Percentiles rank a stretch among this genome's conserved stretches.
Conservation (phyloP, 2,329 filamentous ascomycete species). For the Orbilia javanica region DNA sequence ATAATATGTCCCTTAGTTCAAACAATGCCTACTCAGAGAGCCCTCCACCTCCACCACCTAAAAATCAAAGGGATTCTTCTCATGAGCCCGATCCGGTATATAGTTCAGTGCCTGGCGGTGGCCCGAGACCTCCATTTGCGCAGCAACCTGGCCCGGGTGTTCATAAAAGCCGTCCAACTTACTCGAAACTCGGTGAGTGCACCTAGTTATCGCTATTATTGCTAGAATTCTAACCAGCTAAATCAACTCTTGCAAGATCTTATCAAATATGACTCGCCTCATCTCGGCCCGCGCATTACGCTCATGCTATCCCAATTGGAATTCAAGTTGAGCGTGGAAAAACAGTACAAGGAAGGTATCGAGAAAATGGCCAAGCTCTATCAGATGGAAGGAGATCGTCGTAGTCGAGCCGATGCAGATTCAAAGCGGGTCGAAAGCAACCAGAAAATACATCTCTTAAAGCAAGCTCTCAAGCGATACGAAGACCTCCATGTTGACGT, state of each 20-base stretch:
- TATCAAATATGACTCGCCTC: slow-evolving; percentile 97
- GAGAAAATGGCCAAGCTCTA: slow-evolving; percentile 99
- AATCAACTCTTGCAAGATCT: slow-evolving; percentile 74
- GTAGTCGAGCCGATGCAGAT: slow-evolving; percentile 93
- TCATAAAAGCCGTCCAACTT: slow-evolving; percentile 85
- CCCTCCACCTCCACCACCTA: slow-evolving; percentile 61
- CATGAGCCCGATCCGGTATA: slow-evolving; percentile 70
- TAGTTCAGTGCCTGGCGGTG: slow-evolving; percentile 82
- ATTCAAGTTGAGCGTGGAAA: slow-evolving; percentile 98
- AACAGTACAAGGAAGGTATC: slow-evolving; percentile 98
- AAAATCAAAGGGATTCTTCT: slow-evolving; percentile 54
- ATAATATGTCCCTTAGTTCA: slow-evolving; percentile 62
- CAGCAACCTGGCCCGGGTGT: slow-evolving; percentile 76
- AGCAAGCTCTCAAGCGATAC: slow-evolving; percentile 95
- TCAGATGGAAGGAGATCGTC: slow-evolving; percentile 95
- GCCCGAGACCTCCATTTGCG: slow-evolving; percentile 74
- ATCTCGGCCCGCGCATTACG: slow-evolving; percentile 96
- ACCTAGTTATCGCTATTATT: not conserved
- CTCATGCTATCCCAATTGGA: slow-evolving; percentile 98
- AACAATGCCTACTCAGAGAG: slow-evolving; percentile 36
- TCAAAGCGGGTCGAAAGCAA: slow-evolving; percentile 92
- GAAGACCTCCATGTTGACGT: slow-evolving; percentile 97
- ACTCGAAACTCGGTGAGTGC: slow-evolving; percentile 88
- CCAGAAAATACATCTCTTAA: slow-evolving; percentile 95
- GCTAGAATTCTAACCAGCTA: not conserved